Evolutionary conservation across 139 green algal species (phyloP), one percentile per base, ranked within the genome.

Genomic region (Yamagishiella unicocca): DNA sequence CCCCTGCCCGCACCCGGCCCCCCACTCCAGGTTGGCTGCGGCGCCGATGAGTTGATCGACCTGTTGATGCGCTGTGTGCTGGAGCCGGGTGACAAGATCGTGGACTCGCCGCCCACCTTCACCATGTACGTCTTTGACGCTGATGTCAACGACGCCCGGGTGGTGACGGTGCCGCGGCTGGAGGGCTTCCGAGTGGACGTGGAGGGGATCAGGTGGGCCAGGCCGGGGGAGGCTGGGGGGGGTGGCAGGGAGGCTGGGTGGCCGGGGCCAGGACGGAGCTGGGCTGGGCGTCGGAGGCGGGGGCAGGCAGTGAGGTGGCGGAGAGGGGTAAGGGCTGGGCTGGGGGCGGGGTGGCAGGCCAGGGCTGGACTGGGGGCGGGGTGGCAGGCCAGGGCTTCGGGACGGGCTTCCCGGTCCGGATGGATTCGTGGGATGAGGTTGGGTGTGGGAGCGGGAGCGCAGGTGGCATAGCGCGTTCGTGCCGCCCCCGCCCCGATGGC

Each of bases 41-140:
- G 97, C 37, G 96, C 96, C 12, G 97, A 99, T 83, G 97, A 99
- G 91, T 90, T 99, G 25, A 98, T 99, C 62, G 97, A 99, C 93
- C 90, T 99, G 73, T 92, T 99, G 5, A 98, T 99, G 96, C 94
- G 97, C 58, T 98, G 95, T 81, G 90, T 96, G 40, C 92, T 99
- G 87, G 98, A 99, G 7, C 94, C 96, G 1, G 97, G 96, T 0
- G 98, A 99, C 89, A 89, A 43, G 12, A 98, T 99, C 70, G 80
- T 92, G 53, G 89, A 92, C 82, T 90, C 81, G 75, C 89, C 89
- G 40, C 89, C 89, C 66, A 92, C 89, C 53, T 92, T 92, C 73
- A 92, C 89, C 5, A 99, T 99, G 98, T 99, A 99, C 82, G 92
- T 84, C 3, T 99, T 99, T 90, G 98, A 99, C 68, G 96, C 97